Base-by-base conservation (phyloP, 495 filamentous ascomycete species). In the Aspergillus coremiiformis region DNA sequence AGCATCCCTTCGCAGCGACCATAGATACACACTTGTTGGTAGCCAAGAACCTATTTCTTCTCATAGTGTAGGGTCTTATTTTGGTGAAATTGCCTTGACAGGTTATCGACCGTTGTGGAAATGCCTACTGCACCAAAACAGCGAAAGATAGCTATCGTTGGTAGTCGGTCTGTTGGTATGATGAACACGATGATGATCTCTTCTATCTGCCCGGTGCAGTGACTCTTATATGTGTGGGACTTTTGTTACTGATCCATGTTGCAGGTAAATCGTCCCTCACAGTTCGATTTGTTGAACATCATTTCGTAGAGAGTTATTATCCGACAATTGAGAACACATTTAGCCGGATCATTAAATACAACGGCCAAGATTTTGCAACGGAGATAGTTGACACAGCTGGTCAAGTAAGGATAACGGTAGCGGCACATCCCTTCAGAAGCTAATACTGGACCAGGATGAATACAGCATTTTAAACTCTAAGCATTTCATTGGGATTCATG, bases 251-350 rank as follows among this genome's bases (percentile, higher is more conserved):
- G 23, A 51, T 39, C 22, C 15, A 15, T 49, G 42, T 49, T 20
- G 12, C 59, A 98, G 93, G 93, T 65, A 99, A 99, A 78, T 95
- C 89, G 14, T 97, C 93, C 35, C 84, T 99, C 52, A 95, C 94
- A 5, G 94, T 97, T 20, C 94, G 90, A 66, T 97, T 93, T 67
- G 92, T 96, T 64, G 93, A 97, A 66, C 89, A 89, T 61, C 90
- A 95, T 71, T 99, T 99, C 60, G 92, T 97, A 60, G 94, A 97
- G 67, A 91, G 86, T 68, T 99, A 99, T 70, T 99, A 97, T 72
- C 93, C 93, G 20, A 99, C 93, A 21, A 96, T 99, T 60, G 93
- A 97, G 73, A 99, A 97, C 67, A 97, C 91, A 11, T 97, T 97
- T 68, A 92, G 87, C 70, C 92, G 93, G 61, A 84, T 89, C 57